Percentiles rank a stretch among this genome's conserved stretches.
phyloP scores from a whole-genome alignment of 2,329 filamentous ascomycete genomes.

The Penicillium verrucosum region DNA sequence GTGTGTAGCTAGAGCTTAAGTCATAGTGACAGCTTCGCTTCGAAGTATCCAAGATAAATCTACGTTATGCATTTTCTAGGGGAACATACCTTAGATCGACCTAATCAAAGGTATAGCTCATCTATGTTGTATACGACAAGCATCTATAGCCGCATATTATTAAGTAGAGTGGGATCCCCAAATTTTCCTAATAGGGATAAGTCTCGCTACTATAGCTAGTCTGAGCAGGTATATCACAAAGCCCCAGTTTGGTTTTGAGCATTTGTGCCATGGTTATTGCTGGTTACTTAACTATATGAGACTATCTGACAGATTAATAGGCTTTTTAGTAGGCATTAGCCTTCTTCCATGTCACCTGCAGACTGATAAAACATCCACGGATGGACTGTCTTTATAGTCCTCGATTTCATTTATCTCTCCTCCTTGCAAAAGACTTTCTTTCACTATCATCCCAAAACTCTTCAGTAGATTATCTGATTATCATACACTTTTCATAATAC shows the following conservation, averaged over 20 bases:
- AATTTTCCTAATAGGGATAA: not conserved
- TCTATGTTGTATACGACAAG: no score
- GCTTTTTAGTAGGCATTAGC: no score
- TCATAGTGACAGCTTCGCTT: constrained; percentile 4
- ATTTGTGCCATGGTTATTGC: not conserved
- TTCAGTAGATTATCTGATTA: no score
- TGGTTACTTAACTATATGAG: no score
- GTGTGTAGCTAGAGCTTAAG: constrained; percentile 1
- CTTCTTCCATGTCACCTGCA: no score
- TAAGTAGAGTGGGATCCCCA: not conserved
- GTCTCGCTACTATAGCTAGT: not conserved
- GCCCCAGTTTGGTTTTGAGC: not conserved
- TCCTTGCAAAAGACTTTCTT: no score
- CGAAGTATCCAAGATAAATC: not conserved
- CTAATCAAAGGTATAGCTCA: not conserved
- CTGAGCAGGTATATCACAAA: not conserved
- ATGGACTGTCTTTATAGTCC: no score
- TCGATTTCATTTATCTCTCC: no score
- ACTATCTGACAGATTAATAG: no score
- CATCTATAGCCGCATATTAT: not conserved
- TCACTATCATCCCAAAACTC: no score
- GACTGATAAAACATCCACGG: no score
- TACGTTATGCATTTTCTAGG: not conserved
- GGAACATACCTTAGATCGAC: not conserved
- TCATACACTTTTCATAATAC: no score